Base-by-base conservation (phyloP, 2,329 filamentous ascomycete genomes). In the Pseudogymnoascus sp. region DNA sequence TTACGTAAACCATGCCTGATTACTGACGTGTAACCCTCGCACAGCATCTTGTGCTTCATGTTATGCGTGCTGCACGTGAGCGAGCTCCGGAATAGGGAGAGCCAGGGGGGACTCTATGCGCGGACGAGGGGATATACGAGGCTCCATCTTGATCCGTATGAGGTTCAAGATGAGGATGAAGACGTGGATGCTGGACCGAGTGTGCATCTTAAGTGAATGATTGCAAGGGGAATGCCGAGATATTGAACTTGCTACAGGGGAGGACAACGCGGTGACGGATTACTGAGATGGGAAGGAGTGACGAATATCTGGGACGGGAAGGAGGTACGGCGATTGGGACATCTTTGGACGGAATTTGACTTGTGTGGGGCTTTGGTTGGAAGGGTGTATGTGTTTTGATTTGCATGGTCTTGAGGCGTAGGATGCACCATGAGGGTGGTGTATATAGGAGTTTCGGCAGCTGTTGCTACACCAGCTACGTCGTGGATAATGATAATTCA, bases 141-240 rank as follows among this genome's bases (percentile, higher is more conserved):
- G 12, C 59, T 60, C 10, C 14, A 38, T 31, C 59, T 60, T 8
- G 19, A 60, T n/a, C 59, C 59, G 6, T 60, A 60, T 41, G 33
- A 60, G 59, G 24, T 60, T 3, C 59, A 40, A 3, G 50, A 56
- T 40, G 59, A 60, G 33, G 59, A 60, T 40, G 59, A 60, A 26
- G 59, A 60, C 12, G 59, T 31, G 8, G 59, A 26, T 6, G 19
- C 16, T 4, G 59, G 37, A 8, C 33, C 33, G 19, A 60, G 59
- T 26, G 37, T 38, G 19, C 22, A 38, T 16, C 37, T 60, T 2
- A 60, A 60, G 59, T 60, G 12, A 60, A 56, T 1, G 28, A 33
- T 33, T 56, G 10, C 50, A n/a, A 19, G 28, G 8, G 8, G 26
- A 11, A 19, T 33, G 10, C 28, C n/a, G 16, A 33, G 50, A 22